phyloP scores from a whole-genome alignment of 2,329 filamentous ascomycete genomes.

The Lecanicillium sp. region DNA sequence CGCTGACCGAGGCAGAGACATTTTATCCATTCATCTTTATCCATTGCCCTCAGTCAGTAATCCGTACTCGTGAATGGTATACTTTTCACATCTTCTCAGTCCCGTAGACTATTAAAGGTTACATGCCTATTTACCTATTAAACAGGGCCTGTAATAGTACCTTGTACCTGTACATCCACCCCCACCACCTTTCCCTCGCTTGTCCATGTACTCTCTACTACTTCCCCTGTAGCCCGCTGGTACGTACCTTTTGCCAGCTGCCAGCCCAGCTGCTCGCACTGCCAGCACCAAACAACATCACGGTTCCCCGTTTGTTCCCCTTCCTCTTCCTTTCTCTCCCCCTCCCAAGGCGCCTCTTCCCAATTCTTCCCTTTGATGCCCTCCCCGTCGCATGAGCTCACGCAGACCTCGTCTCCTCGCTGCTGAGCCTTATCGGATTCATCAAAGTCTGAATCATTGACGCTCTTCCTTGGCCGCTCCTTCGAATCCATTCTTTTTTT shows the following conservation, averaged over 20 bases:
- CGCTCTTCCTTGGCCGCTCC: slow-evolving; percentile 6
- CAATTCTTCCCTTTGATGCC: slow-evolving; percentile 7
- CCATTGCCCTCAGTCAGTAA: too few species aligned
- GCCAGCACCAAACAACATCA: slow-evolving; percentile 6
- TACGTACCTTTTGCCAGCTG: neutral
- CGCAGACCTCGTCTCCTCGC: slow-evolving; percentile 15
- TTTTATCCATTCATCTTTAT: too few species aligned
- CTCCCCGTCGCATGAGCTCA: slow-evolving; percentile 9
- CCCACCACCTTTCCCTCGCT: neutral
- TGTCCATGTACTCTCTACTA: too few species aligned
- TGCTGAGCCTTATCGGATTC: slow-evolving; percentile 7
- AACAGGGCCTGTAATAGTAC: too few species aligned
- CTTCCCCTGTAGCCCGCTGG: neutral
- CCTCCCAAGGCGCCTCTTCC: slow-evolving; percentile 7
- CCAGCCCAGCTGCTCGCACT: neutral
- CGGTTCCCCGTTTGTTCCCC: neutral
- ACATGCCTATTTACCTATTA: too few species aligned
- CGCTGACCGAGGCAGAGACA: too few species aligned
- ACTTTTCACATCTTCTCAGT: too few species aligned
- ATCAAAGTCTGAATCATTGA: neutral
- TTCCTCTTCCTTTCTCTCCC: neutral
- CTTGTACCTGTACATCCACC: neutral
- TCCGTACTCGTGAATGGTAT: too few species aligned
- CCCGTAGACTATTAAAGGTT: too few species aligned
- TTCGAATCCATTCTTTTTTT: neutral